Conservation (phyloP, 2,329 filamentous ascomycete species). For the Kalmusia sp. region DNA sequence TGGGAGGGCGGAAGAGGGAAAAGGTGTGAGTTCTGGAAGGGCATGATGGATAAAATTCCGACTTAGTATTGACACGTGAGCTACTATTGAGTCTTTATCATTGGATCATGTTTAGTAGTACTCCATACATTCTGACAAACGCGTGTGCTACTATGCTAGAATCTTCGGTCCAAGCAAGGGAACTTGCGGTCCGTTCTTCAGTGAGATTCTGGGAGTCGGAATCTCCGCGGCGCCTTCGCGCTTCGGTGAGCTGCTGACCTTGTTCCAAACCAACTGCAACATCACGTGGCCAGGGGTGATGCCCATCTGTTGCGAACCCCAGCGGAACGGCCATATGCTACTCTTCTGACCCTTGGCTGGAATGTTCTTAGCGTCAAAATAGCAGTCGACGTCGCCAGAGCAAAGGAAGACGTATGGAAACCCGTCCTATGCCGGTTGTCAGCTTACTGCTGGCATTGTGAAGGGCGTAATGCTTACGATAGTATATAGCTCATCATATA, state of each 20-base stretch:
- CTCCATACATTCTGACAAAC: too few species aligned
- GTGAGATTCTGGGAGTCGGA: constrained; percentile 28
- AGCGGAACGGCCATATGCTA: constrained; percentile 39
- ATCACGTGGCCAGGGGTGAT: constrained; percentile 43
- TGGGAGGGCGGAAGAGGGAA: constrained; percentile 21
- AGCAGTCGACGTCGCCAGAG: constrained; percentile 41
- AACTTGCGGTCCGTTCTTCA: too few species aligned
- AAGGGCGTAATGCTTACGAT: constrained; percentile 22
- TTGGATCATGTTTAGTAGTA: too few species aligned
- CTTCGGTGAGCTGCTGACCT: constrained; percentile 32
- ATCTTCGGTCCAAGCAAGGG: too few species aligned
- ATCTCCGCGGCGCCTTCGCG: constrained; percentile 15
- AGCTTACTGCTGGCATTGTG: neutral
- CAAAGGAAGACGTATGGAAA: constrained; percentile 42
- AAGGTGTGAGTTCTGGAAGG: constrained; percentile 20
- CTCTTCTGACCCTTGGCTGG: constrained; percentile 24
- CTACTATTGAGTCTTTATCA: too few species aligned
- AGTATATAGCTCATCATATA: constrained; percentile 40
- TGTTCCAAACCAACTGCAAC: constrained; percentile 40
- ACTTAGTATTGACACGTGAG: too few species aligned
- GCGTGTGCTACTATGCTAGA: too few species aligned
- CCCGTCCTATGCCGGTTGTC: constrained; percentile 23
- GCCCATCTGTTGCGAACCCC: constrained; percentile 39
- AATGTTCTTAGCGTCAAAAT: constrained; percentile 38
- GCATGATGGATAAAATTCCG: constrained; percentile 3